These are phyloP conservation scores for Naganishia antarctica DNA, from an alignment of 768 basidiomycete species.

Conservation along the genomic window DNA sequence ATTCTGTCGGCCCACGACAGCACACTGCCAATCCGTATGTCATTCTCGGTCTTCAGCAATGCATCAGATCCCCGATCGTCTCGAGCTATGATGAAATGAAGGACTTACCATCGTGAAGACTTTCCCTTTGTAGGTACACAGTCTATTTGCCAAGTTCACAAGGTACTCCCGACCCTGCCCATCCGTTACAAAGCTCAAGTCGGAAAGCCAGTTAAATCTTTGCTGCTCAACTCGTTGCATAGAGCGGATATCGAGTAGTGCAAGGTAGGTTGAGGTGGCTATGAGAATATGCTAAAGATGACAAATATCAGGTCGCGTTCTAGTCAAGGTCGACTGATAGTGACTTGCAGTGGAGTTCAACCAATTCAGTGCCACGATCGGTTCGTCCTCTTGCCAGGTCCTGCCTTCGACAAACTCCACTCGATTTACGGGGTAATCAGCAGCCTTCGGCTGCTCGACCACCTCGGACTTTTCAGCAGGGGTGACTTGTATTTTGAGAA, in stretches of 20 bases:
- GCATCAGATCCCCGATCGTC: background rate
- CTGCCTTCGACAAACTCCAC: conserved; percentile 62
- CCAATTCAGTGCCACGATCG: conserved; percentile 77
- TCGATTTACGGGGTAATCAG: conserved; percentile 20
- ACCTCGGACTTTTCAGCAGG: background rate
- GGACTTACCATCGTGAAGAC: conserved; percentile 72
- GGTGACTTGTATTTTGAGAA: conserved; percentile 63
- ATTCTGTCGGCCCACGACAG: conserved; percentile 94
- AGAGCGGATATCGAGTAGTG: conserved; percentile 64
- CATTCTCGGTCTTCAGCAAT: conserved; percentile 8
- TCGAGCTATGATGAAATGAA: too few species aligned
- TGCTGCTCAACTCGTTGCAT: conserved; percentile 58
- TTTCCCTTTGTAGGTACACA: conserved; percentile 72
- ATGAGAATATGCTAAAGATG: conserved; percentile 63
- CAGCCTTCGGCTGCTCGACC: conserved; percentile 50
- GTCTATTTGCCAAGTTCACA: conserved; percentile 56
- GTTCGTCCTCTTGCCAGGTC: conserved; percentile 60
- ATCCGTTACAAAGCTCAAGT: conserved; percentile 17
- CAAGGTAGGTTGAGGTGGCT: conserved; percentile 58
- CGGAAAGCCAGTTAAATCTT: conserved; percentile 2
- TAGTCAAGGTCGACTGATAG: background rate
- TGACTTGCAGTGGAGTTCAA: conserved; percentile 74
- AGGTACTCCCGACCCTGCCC: background rate
- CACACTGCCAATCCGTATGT: conserved; percentile 73
- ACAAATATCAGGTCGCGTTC: background rate